Conservation (phyloP, 2,329 filamentous ascomycete species). For the Huntiella omanensis region DNA sequence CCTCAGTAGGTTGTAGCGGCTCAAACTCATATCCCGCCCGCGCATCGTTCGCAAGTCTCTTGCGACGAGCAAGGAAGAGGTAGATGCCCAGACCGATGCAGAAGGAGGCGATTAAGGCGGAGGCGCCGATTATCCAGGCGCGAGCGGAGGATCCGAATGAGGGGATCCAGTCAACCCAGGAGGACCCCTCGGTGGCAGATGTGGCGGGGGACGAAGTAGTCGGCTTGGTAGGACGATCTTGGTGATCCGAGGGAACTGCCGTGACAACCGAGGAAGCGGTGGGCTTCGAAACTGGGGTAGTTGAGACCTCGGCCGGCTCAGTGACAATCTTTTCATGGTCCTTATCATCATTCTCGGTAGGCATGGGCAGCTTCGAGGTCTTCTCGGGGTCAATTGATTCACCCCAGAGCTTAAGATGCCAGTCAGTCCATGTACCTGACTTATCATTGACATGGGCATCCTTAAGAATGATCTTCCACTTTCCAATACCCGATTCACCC, state of each 20-base stretch:
- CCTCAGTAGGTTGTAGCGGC: constrained; percentile 68
- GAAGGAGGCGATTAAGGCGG: constrained; percentile 72
- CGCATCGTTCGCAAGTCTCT: constrained; percentile 52
- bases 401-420: constrained; percentile 88
- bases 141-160: constrained; percentile 80
- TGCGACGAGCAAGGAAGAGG: constrained; percentile 61
- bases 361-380: constrained; percentile 60
- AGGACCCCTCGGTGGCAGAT: constrained; percentile 24
- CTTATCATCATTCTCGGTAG: constrained; percentile 63
- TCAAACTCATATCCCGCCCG: constrained; percentile 88
- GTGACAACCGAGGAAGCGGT: constrained; percentile 23
- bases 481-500: constrained; percentile 76
- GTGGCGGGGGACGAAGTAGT: constrained; percentile 20
- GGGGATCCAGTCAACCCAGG: constrained; percentile 72
- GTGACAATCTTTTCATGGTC: constrained; percentile 52
- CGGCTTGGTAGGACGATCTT: constrained; percentile 40
- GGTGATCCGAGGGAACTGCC: constrained; percentile 39
- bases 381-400: constrained; percentile 61
- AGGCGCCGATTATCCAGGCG: constrained; percentile 79
- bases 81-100: constrained; percentile 65
- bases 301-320: constrained; percentile 27
- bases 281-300: constrained; percentile 39
- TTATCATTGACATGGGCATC: constrained; percentile 63
- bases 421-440: constrained; percentile 68
- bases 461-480: constrained; percentile 79